These are phyloP conservation scores for Symbiodinium pilosum DNA, from an alignment of 73 alveolate genomes.

Conservation along the genomic window DNA sequence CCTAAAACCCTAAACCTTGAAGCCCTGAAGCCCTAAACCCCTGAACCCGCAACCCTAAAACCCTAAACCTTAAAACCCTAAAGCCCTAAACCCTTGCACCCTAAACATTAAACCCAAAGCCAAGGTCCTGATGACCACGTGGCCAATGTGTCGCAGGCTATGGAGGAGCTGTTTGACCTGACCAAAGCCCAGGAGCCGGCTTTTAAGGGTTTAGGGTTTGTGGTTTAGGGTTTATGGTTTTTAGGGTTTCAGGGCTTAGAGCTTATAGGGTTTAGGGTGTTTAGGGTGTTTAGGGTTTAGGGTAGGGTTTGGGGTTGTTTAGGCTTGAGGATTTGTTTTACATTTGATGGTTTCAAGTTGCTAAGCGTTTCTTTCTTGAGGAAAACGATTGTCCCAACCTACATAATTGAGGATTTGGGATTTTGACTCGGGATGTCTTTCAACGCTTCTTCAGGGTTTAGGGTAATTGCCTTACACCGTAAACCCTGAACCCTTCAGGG, in stretches of 20 bases:
- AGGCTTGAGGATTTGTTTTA: neutral
- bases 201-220: too few species aligned
- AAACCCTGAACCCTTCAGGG: too few species aligned
- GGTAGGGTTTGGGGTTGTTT: too few species aligned
- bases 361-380: too few species aligned
- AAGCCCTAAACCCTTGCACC: neutral
- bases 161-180: slow-evolving; percentile 42
- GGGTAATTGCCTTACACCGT: too few species aligned
- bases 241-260: neutral
- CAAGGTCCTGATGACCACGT: neutral
- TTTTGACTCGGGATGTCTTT: too few species aligned
- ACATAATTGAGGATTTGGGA: too few species aligned
- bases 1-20: neutral
- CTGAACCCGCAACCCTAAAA: neutral
- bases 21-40: neutral
- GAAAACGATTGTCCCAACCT: neutral
- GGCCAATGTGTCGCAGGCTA: slow-evolving; percentile 35
- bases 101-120: too few species aligned
- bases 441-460: too few species aligned
- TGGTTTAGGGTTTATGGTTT: too few species aligned
- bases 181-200: neutral
- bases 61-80: neutral
- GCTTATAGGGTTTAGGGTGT: too few species aligned
- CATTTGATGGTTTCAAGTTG: too few species aligned
- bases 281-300: neutral